phyloP scores from a whole-genome alignment of 2,329 filamentous ascomycete genomes.

The Mycosphaerella arachidis region DNA sequence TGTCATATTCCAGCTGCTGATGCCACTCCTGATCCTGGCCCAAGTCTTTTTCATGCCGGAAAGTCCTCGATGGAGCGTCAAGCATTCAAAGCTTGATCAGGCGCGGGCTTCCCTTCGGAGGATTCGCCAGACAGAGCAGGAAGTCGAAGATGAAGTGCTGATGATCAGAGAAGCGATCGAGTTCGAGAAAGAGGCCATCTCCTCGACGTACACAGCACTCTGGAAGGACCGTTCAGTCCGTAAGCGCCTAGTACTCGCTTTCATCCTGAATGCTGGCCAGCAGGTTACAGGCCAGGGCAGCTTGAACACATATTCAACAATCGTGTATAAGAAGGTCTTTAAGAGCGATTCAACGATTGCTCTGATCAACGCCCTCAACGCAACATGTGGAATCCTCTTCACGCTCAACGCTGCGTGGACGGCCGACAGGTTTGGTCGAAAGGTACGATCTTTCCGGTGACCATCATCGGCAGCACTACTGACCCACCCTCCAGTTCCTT shows the following conservation, averaged over 20 bases:
- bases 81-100: slow-evolving; percentile 57
- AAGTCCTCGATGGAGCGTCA: slow-evolving; percentile 64
- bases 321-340: slow-evolving; percentile 70
- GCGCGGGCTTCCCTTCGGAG: slow-evolving; percentile 54
- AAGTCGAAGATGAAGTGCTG: slow-evolving; percentile 63
- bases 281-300: slow-evolving; percentile 70
- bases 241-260: slow-evolving; percentile 61
- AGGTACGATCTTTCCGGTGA: slow-evolving; percentile 27
- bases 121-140: slow-evolving; percentile 60
- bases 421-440: slow-evolving; percentile 66
- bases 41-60: slow-evolving; percentile 64
- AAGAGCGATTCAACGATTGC: slow-evolving; percentile 56
- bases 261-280: slow-evolving; percentile 65
- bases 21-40: slow-evolving; percentile 58
- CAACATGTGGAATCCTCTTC: slow-evolving; percentile 67
- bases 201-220: slow-evolving; percentile 58
- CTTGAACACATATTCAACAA: slow-evolving; percentile 68
- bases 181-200: slow-evolving; percentile 67
- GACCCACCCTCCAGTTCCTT: slow-evolving; percentile 46
- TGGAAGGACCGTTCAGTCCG: slow-evolving; percentile 67
- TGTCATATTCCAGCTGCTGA: slow-evolving; percentile 66
- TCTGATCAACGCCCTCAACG: slow-evolving; percentile 70
- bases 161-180: slow-evolving; percentile 64
- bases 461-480: background rate
- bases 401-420: slow-evolving; percentile 71